Evolutionary conservation across 805 yeast species (phyloP), one percentile per base, ranked within the genome.

Genomic region (Wickerhamomyces subpelliculosus): DNA sequence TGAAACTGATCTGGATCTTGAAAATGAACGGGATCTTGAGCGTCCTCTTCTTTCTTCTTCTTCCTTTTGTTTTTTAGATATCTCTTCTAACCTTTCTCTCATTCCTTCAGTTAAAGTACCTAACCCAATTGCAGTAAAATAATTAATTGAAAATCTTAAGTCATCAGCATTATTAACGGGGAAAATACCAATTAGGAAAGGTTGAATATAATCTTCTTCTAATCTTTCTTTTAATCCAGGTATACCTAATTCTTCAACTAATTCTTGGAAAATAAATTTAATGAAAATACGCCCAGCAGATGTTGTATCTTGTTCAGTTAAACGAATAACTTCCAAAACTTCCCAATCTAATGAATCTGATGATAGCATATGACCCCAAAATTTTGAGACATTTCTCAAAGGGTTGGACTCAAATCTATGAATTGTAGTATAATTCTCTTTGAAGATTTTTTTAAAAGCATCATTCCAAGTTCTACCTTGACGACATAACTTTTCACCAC

Each of bases 51-150:
- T 30, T 12, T 41, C 45, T 28, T 36, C 34, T 43, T 37, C 40
- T 27, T 41, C 47, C 24, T 33, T 45, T 26, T 33, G 43, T 34
- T 47, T 56, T 17, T 48, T 51, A 5, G 68, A 58, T 25, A 67
- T 47, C 14, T 48, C 47, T 37, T 60, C 53, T 41, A 80, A 57
- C 13, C 61, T 65, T 5, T 65, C 70, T 61, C 97, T 73, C 94
- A 89, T 83, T 2, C 65, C 73, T 27, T 86, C 95, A 0, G 97
- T 89, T 40, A 90, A 56, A 3, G 72, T 70, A 32, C 97, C 97
- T 35, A 90, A 57, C 0, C 94, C 94, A 44, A 90, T 87, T 1
- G 97, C 96, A 0, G 97, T 90, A 59, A 90, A 90, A 56, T 72
- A 90, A 54, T 90, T 90, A 54, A 88, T 87, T 2, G 94, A 72